Conservation (phyloP, 345 rosid genomes). For the Durio zibethinus region DNA sequence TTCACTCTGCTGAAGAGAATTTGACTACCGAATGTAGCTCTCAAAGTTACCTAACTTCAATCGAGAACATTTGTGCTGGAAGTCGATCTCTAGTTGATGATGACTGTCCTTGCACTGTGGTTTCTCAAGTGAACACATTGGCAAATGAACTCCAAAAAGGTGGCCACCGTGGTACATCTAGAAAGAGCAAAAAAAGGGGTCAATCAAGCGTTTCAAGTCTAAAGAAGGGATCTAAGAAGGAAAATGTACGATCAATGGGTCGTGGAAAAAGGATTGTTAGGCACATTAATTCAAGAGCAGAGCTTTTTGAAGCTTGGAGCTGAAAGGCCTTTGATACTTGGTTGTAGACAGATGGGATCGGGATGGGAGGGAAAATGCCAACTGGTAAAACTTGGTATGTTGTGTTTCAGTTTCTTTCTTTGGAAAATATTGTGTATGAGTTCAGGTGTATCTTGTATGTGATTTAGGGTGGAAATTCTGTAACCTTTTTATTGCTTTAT, state of each 20-base stretch:
- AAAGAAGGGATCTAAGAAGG: conserved; percentile 38
- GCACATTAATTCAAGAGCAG: conserved; percentile 55
- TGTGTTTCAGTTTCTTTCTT: not conserved
- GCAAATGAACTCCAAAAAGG: conserved; percentile 26
- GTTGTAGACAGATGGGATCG: not conserved
- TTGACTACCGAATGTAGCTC: conserved; percentile 31
- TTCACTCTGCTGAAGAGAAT: conserved; percentile 30
- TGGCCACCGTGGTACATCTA: conserved; percentile 9
- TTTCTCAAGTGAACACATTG: conserved; percentile 32
- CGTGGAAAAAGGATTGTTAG: conserved; percentile 34
- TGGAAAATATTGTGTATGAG: not conserved
- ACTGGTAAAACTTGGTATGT: conserved; percentile 32
- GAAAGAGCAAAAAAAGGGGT: conserved; percentile 23
- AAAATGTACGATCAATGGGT: conserved; percentile 30
- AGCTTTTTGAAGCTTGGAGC: conserved; percentile 80
- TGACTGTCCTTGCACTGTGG: conserved; percentile 36
- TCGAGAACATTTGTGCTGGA: conserved; percentile 43
- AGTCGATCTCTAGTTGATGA: conserved; percentile 30
- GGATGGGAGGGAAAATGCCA: conserved; percentile 24
- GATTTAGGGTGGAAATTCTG: conserved; percentile 6
- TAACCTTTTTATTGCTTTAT: not conserved
- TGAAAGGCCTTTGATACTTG: conserved; percentile 27
- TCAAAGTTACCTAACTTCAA: conserved; percentile 35
- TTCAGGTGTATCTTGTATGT: conserved; percentile 6
- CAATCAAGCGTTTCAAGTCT: conserved; percentile 24